Evolutionary conservation across 768 basidiomycete genomes (phyloP), one percentile per base, ranked within the genome.

Genomic region (Phanerodontia chrysosporium): DNA sequence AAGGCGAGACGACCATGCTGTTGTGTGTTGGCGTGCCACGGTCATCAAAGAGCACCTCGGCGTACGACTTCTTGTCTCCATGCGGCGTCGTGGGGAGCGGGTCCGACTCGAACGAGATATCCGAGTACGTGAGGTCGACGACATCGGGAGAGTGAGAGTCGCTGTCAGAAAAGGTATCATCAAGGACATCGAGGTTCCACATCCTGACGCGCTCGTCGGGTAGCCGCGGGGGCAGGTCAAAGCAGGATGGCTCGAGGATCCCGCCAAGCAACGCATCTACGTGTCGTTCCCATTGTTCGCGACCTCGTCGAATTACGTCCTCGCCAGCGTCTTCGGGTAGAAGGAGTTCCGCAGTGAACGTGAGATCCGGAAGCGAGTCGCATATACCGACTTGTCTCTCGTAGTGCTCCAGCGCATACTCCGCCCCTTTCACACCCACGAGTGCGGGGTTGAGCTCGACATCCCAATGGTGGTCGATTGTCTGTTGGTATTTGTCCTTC

Each of bases 61-160:
- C 70, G 21, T 76, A 75, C 16, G 70, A 67, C 58, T 70, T 76
- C 32, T 65, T 65, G 21, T 61, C 56, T 28, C 74, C 73, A 51
- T 77, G 78, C 13, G 83, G 82, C 9, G 82, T 83, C n/a, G 76
- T 74, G n/a, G 82, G 82, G 60, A 74, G 74, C 6, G 77, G 74
- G 6, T 72, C 72, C 3, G 69, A 70, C 45, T 70, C 72, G 35
- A 75, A 70, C 1, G 80, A 82, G 45, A 76, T 73, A 35, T 77
- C 72, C 2, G 80, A 81, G 53, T 77, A 76, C 12, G 76, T 76
- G 45, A 77, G 72, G 65, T 79, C 78, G 48, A 77, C 57, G 25
- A 61, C 51, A 25, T 62, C 66, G 10, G 65, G 49, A 13, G 52
- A 60, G 14, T 60, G 45, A 7, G 62, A 59, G 30, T 52, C 28